A percentile compares a stretch with the other conserved stretches of the same genome.
These are phyloP conservation scores for Scenedesmus sp. DNA, from an alignment of 163 green algal species.

Conservation along the genomic window DNA sequence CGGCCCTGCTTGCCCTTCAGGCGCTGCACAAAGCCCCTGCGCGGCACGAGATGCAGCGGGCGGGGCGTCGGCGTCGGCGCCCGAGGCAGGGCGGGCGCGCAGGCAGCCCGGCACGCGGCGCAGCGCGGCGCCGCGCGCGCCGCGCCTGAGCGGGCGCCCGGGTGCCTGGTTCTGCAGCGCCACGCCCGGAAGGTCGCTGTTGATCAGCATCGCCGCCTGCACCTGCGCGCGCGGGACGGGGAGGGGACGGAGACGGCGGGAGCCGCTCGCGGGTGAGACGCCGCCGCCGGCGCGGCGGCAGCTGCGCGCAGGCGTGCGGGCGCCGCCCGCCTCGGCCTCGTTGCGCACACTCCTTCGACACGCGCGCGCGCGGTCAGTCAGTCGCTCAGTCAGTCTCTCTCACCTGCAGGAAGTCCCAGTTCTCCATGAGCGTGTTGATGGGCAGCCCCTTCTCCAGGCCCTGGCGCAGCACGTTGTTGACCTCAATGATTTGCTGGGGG, in stretches of 20 bases:
- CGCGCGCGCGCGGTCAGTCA: too few relatives aligned
- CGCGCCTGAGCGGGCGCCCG: neutral
- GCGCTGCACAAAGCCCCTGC: constrained; percentile 96
- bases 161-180: constrained; percentile 57
- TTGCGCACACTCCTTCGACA: too few relatives aligned
- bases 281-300: too few relatives aligned
- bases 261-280: too few relatives aligned
- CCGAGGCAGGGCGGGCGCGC: neutral
- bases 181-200: constrained; percentile 91
- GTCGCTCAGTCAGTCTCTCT: too few relatives aligned
- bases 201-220: constrained; percentile 70
- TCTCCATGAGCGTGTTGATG: constrained; percentile 91
- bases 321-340: too few relatives aligned
- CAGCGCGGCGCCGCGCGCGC: neutral
- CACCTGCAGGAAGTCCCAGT: constrained; percentile 98
- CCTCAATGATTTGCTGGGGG: constrained; percentile 88
- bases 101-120: neutral
- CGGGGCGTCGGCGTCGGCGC: neutral
- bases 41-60: neutral
- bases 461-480: constrained; percentile 91
- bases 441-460: constrained; percentile 85
- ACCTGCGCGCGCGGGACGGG: constrained; percentile 46
- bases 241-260: too few relatives aligned
- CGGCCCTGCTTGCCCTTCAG: constrained; percentile 99
- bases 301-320: too few relatives aligned